phyloP scores from a whole-genome alignment of 1,139 yeast species.

The Barnettozyma hawaiiensis region DNA sequence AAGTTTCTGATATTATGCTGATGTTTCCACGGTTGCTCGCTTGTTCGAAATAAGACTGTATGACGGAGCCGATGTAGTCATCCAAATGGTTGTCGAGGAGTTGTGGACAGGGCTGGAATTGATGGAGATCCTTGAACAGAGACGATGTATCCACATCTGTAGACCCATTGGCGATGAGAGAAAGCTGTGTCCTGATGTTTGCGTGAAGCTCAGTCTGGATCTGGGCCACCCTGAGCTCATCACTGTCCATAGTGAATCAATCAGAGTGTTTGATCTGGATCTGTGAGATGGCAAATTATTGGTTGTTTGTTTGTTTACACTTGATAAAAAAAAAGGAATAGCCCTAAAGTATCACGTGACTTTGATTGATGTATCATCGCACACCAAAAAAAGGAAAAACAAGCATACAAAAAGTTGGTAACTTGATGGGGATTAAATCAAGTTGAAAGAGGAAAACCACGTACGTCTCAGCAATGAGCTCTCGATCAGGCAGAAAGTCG shows the following conservation, averaged over 20 bases:
- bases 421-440: too few species aligned
- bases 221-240: conserved; percentile 27
- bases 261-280: too few species aligned
- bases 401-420: neutral
- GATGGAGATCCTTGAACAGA: conserved; percentile 29
- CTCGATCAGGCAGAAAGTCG: conserved; percentile 10
- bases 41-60: conserved; percentile 30
- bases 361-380: neutral
- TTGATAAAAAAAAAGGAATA: neutral
- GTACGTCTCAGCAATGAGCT: conserved; percentile 2
- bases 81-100: conserved; percentile 41
- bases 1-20: conserved; percentile 27
- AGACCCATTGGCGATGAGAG: neutral
- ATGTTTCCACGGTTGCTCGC: too few species aligned
- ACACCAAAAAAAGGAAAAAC: too few species aligned
- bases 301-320: too few species aligned
- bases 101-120: conserved; percentile 54
- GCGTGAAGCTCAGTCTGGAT: conserved; percentile 21
- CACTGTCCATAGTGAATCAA: conserved; percentile 25
- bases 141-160: neutral
- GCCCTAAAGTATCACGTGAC: neutral
- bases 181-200: conserved; percentile 9
- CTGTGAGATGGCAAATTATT: too few species aligned
- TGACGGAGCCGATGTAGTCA: conserved; percentile 30
- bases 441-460: too few species aligned